phyloP scores from a whole-genome alignment of 2,329 filamentous ascomycete genomes.

The Helotiales sp. region DNA sequence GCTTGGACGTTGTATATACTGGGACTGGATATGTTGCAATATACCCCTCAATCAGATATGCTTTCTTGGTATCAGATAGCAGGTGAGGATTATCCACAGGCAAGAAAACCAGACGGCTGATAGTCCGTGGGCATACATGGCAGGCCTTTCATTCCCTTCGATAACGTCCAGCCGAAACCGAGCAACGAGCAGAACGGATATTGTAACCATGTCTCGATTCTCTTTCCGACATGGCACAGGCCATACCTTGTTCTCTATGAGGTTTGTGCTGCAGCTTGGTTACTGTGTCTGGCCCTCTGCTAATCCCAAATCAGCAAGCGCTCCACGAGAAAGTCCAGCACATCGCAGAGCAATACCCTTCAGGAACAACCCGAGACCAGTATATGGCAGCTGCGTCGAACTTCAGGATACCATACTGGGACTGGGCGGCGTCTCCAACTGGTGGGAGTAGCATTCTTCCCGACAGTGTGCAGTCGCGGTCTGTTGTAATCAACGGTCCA shows the following conservation, averaged over 20 bases:
- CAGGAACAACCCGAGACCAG: slow-evolving; percentile 38
- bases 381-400: slow-evolving; percentile 52
- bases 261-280: slow-evolving; percentile 45
- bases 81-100: slow-evolving; percentile 21
- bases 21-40: slow-evolving; percentile 37
- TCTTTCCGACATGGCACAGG: slow-evolving; percentile 56
- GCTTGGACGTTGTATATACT: slow-evolving; percentile 40
- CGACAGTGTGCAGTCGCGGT: slow-evolving; percentile 51
- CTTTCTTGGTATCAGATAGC: slow-evolving; percentile 40
- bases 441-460: slow-evolving; percentile 54
- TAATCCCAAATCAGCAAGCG: slow-evolving; percentile 53
- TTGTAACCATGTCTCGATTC: slow-evolving; percentile 38
- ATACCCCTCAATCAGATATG: slow-evolving; percentile 32
- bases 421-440: slow-evolving; percentile 53
- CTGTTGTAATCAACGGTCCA: slow-evolving; percentile 59
- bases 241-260: slow-evolving; percentile 61
- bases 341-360: slow-evolving; percentile 48
- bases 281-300: not conserved
- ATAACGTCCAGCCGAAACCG: slow-evolving; percentile 29
- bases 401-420: slow-evolving; percentile 55
- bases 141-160: slow-evolving; percentile 35
- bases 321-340: slow-evolving; percentile 53
- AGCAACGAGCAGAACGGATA: slow-evolving; percentile 36
- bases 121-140: slow-evolving; percentile 38
- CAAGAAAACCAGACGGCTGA: not conserved